Evolutionary conservation across 78 protist genomes (phyloP), one percentile per base, ranked within the genome.

Genomic region (Chrysochromulina parva): DNA sequence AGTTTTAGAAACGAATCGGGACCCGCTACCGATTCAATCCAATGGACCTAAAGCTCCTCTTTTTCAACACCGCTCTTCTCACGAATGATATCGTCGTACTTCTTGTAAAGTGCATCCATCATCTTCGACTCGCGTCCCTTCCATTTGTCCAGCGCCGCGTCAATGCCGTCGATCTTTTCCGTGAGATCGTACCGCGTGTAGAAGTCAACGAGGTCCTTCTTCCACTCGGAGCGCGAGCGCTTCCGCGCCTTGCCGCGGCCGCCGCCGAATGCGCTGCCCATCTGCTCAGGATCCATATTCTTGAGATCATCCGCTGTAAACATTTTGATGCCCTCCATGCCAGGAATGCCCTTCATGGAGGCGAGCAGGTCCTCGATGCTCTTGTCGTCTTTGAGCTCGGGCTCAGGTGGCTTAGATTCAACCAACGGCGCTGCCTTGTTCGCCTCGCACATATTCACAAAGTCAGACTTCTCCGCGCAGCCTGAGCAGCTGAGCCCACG

Each of bases 91-190:
- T 5, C 82, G 11, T 74, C 82, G 22, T 48, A 74, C 82, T 74
- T 74, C 57, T 28, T 74, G n/a, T 74, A 4, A 13, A 74, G 55
- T 1, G 82, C 82, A 4, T 74, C 82, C 28, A 28, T 48, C 82
- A 74, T 74, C 55, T 24, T 38, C 26, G 3, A 1, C 55, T 74
- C 82, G 57, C 82, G 6, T 13, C 82, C 82, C 24, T 74, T 74
- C 82, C 82, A 74, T 19, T 74, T 74, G 82, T 74, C 82, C 57
- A 74, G 82, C 24, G 82, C 82, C 2, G 82, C 82, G 9, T 74
- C 82, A 4, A 74, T 55, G 20, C 82, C 82, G 1, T 11, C 82
- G 55, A 74, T 28, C 74, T 69, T 69, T 2, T 69, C 78, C 14
- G 22, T 19, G 19, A 69, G 50, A 11, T 50, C 78, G 48, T 69